phyloP scores from a whole-genome alignment of 1,139 yeast species.

The Yamadazyma mexicana region DNA sequence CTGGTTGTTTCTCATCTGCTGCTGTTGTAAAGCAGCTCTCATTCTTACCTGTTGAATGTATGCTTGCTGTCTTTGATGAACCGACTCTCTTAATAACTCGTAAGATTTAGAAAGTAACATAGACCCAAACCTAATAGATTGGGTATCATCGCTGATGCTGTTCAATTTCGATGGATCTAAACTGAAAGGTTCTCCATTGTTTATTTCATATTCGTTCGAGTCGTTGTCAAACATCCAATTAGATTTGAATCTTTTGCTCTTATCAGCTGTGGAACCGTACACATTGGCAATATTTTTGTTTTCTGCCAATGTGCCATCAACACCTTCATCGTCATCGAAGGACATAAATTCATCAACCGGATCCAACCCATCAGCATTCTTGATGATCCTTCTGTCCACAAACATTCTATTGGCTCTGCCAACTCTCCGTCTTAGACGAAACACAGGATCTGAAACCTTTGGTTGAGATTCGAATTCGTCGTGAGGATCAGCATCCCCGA shows the following conservation, averaged over 20 bases:
- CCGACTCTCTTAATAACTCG: slow-evolving; percentile 60
- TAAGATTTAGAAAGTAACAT: slow-evolving; percentile 87
- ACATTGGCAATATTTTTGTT: slow-evolving; percentile 27
- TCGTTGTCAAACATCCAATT: slow-evolving; percentile 80
- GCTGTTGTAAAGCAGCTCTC: slow-evolving; percentile 46
- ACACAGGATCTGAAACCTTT: slow-evolving; percentile 52
- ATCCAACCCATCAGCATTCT: slow-evolving; percentile 19
- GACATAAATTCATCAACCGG: slow-evolving; percentile 37
- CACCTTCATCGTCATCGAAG: slow-evolving; percentile 15
- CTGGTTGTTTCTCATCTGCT: slow-evolving; percentile 18
- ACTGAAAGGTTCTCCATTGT: slow-evolving; percentile 54
- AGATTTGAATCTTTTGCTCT: slow-evolving; percentile 57
- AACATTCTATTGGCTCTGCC: slow-evolving; percentile 74
- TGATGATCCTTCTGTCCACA: slow-evolving; percentile 62
- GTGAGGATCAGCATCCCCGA: slow-evolving; percentile 24
- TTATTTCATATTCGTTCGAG: slow-evolving; percentile 44
- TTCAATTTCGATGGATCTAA: slow-evolving; percentile 71
- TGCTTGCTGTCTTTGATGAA: slow-evolving; percentile 45
- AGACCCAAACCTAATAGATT: slow-evolving; percentile 85
- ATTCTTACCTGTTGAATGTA: slow-evolving; percentile 47
- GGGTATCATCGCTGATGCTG: slow-evolving; percentile 83
- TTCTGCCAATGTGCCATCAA: slow-evolving; percentile 10
- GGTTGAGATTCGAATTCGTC: slow-evolving; percentile 18
- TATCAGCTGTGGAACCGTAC: slow-evolving; percentile 61
- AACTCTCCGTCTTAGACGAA: slow-evolving; percentile 69